phyloP scores from a whole-genome alignment of 1,284 basidiomycete species.

The Takashimella tepidaria region DNA sequence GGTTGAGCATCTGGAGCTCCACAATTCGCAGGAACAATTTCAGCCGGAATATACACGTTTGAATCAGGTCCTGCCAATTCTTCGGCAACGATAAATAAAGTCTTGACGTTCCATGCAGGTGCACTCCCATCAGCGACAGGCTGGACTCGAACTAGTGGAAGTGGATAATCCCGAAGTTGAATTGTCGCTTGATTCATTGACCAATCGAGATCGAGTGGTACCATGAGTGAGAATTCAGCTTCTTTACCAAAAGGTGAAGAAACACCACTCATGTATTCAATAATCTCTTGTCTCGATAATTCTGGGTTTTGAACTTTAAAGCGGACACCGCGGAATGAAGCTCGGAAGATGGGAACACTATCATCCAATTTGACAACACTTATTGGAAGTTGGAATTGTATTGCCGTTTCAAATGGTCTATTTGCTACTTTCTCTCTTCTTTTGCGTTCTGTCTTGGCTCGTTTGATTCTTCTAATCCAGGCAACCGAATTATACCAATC shows the following conservation, averaged over 20 bases:
- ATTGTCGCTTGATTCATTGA: slow-evolving; percentile 60
- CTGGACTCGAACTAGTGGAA: slow-evolving; percentile 53
- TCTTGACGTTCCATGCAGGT: slow-evolving; percentile 52
- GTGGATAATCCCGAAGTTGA: slow-evolving; percentile 67
- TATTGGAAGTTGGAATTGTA: slow-evolving; percentile 32
- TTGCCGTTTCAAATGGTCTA: slow-evolving; percentile 27
- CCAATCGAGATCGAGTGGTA: slow-evolving; percentile 77
- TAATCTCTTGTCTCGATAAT: slow-evolving; percentile 44
- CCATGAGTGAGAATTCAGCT: slow-evolving; percentile 69
- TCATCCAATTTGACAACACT: slow-evolving; percentile 26
- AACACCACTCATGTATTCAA: slow-evolving; percentile 53
- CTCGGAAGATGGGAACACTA: slow-evolving; percentile 58
- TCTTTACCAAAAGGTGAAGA: slow-evolving; percentile 58
- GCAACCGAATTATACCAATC: slow-evolving; percentile 69
- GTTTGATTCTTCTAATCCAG: slow-evolving; percentile 61
- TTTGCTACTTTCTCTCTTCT: slow-evolving; percentile 42
- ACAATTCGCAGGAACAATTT: slow-evolving; percentile 56
- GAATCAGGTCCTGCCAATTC: slow-evolving; percentile 72
- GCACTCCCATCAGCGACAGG: slow-evolving; percentile 11
- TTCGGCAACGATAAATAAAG: slow-evolving; percentile 82
- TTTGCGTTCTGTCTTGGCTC: slow-evolving; percentile 48
- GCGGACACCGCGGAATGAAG: slow-evolving; percentile 58
- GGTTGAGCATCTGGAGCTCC: slow-evolving; percentile 56
- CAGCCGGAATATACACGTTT: slow-evolving; percentile 66
- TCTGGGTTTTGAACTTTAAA: slow-evolving; percentile 59